Evolutionary conservation across 306 rosid species (phyloP).

Genomic region (Sindora glabra): DNA sequence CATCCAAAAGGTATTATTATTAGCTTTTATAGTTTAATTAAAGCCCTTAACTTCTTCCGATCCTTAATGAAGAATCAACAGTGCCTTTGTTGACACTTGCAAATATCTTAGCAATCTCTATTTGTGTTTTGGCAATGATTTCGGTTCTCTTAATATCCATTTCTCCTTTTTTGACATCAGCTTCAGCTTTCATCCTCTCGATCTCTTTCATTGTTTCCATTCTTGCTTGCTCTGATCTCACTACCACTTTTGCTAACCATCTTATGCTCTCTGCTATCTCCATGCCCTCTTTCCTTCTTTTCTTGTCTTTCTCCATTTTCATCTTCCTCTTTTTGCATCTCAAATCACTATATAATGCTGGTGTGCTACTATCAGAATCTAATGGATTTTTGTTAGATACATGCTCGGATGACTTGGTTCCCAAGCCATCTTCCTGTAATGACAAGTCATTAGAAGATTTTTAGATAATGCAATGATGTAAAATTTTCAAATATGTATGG

Average conservation of each 20-base stretch:
- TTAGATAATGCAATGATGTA: too few species aligned
- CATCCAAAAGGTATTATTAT: neutral
- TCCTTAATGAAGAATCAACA: constrained; percentile 82
- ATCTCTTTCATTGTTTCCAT: constrained; percentile 89
- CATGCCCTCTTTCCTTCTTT: constrained; percentile 27
- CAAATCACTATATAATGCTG: constrained; percentile 66
- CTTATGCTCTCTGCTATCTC: constrained; percentile 83
- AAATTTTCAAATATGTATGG: too few species aligned
- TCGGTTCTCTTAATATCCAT: constrained; percentile 87
- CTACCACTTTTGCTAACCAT: constrained; percentile 88
- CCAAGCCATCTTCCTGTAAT: constrained; percentile 55
- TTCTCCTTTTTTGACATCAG: constrained; percentile 87
- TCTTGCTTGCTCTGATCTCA: constrained; percentile 77
- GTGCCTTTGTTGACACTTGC: constrained; percentile 62
- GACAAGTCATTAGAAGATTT: too few species aligned
- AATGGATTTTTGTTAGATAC: constrained; percentile 54
- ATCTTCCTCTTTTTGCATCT: constrained; percentile 49
- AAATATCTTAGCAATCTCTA: constrained; percentile 91
- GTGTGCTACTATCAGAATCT: constrained; percentile 87
- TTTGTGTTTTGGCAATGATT: constrained; percentile 84
- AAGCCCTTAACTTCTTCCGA: constrained; percentile 71
- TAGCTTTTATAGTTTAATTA: neutral
- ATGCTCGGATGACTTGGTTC: constrained; percentile 50
- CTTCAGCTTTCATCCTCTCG: constrained; percentile 85
- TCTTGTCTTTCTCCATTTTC: constrained; percentile 32